Conservation (phyloP, 2,329 filamentous ascomycete species). For the Trichoderma breve region DNA sequence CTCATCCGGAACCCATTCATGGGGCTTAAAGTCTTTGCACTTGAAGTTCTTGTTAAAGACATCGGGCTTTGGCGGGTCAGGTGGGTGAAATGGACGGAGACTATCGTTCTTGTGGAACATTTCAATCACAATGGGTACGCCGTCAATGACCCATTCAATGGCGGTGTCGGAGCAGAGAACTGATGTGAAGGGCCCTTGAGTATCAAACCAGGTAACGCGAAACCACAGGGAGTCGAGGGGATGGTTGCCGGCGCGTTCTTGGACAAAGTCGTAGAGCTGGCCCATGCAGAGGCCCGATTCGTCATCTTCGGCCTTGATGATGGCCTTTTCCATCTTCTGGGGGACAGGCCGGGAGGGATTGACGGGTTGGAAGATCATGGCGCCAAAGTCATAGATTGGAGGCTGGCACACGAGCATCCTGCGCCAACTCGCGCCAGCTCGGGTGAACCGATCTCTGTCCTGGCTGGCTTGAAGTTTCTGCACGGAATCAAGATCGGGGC, state of each 20-base stretch:
- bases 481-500: background rate
- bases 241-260: background rate
- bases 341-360: background rate
- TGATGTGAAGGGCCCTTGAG: background rate
- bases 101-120: background rate
- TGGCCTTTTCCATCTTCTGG: background rate
- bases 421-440: conserved; percentile 5
- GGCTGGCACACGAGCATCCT: conserved; percentile 5
- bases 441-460: background rate
- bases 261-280: conserved; percentile 7
- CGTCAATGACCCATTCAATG: background rate
- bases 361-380: background rate
- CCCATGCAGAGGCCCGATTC: background rate
- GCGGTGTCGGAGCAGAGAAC: background rate
- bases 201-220: background rate
- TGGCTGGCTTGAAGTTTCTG: background rate
- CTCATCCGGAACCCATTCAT: background rate
- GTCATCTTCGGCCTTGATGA: background rate
- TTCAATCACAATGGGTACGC: background rate
- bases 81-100: background rate
- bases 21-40: background rate
- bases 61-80: background rate
- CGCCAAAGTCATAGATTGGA: background rate
- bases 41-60: background rate
- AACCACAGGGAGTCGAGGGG: background rate